Evolutionary conservation across 257 asterid species (phyloP), one percentile per base, ranked within the genome.

Genomic region (Gardenia jasminoides): DNA sequence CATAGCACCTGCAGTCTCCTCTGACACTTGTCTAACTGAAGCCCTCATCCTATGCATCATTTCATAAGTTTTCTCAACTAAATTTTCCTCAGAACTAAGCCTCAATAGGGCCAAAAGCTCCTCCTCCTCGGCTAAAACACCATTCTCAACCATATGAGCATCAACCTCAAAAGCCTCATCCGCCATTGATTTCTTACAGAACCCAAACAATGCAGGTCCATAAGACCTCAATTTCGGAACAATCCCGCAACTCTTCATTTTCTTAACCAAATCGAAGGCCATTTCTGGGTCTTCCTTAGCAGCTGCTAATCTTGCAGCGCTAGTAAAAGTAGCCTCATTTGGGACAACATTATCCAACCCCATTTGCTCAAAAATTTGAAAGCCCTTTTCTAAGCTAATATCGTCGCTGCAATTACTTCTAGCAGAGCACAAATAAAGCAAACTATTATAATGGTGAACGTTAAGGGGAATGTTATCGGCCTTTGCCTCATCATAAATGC

Each of bases 251-350:
- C 77, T 86, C 86, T 86, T 92, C 97, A 93, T 96, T 80, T 83
- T 85, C 88, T 91, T 96, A 82, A 96, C 88, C 77, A 96, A 82
- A 70, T 83, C 84, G 70, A 96, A 96, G 77, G 97, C 99, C 92
- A 92, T 75, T 74, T 80, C 92, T 0, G 97, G 97, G 88, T 96
- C 98, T 85, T 86, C 78, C 69, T 89, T 93, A 2, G 91, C 91
- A 30, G 97, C 96, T 7, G 98, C 99, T 85, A 96, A 82, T 84
- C 99, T 91, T 4, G 98, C 96, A 20, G 90, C 96, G 76, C 87
- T 96, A 9, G 99, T 93, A 79, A 92, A 93, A 11, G 99, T 93
- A 0, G 98, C 97, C 85, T 96, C 98, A 71, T 92, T 91, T 6
- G 98, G 97, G 19, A 78, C 87, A 50, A 96, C 96, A 28, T 84